Percentiles rank a stretch among this genome's conserved stretches.
Evolutionary conservation across 371 early-diverging fungal genomes (phyloP).

Genomic region (Mucor ambiguus): DNA sequence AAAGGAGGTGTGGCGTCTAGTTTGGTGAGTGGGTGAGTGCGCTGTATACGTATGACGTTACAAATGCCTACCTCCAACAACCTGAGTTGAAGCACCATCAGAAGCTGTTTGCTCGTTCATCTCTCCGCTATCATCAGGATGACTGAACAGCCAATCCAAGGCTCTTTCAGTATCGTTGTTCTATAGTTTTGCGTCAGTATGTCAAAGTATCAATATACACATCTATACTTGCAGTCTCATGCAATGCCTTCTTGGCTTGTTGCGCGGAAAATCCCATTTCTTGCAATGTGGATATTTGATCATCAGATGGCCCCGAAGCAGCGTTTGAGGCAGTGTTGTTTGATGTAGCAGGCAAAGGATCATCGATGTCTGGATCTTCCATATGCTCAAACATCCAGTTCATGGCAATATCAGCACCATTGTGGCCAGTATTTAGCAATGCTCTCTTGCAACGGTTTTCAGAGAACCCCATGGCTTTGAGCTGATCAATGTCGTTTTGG

Average conservation of each 20-base stretch:
- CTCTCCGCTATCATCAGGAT: constrained; percentile 72
- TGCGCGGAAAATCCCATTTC: constrained; percentile 91
- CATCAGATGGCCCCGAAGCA: constrained; percentile 27
- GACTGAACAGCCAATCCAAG: constrained; percentile 93
- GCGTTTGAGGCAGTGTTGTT: background rate
- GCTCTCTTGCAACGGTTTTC: constrained; percentile 83
- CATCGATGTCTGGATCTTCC: constrained; percentile 82
- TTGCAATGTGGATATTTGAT: constrained; percentile 62
- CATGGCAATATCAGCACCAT: constrained; percentile 88
- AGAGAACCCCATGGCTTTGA: constrained; percentile 92
- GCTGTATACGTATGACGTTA: too few relatives aligned
- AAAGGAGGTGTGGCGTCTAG: constrained; percentile 55
- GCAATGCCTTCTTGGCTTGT: constrained; percentile 84
- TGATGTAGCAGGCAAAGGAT: constrained; percentile 34
- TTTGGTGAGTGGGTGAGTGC: background rate
- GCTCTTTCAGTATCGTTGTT: constrained; percentile 87
- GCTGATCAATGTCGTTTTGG: constrained; percentile 66
- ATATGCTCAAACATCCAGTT: constrained; percentile 95
- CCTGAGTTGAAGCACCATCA: background rate
- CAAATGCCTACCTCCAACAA: constrained; percentile 18
- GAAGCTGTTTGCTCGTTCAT: background rate
- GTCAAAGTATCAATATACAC: background rate
- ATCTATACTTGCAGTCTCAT: constrained; percentile 67
- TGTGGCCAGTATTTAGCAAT: constrained; percentile 77
- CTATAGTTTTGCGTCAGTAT: constrained; percentile 38